Percentiles rank a stretch among this genome's conserved stretches.
Conservation (phyloP, 2,329 filamentous ascomycete genomes). For the Chaetomiaceae sp. region DNA sequence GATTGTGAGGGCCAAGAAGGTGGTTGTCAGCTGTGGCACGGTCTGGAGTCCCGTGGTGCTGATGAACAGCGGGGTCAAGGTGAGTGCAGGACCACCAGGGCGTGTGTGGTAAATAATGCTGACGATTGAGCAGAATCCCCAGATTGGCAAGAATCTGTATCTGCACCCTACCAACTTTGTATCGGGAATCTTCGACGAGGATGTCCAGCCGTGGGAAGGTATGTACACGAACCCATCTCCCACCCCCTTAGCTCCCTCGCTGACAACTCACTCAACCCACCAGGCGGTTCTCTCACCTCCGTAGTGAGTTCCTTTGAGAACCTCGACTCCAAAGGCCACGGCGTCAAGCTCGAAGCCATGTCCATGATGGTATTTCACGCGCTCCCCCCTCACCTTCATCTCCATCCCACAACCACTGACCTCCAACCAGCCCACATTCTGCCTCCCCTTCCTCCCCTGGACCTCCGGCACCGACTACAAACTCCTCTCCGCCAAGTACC, state of each 20-base stretch:
- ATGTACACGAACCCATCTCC: no score
- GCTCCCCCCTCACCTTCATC: neutral
- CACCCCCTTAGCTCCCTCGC: no score
- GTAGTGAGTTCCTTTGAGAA: slow-evolving; percentile 77
- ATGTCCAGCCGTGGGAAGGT: slow-evolving; percentile 64
- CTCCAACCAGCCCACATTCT: slow-evolving; percentile 53
- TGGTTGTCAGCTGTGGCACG: slow-evolving; percentile 73
- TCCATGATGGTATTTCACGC: slow-evolving; percentile 58
- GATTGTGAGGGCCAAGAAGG: slow-evolving; percentile 71
- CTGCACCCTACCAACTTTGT: slow-evolving; percentile 68
- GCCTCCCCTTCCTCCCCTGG: slow-evolving; percentile 63
- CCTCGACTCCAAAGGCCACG: slow-evolving; percentile 74
- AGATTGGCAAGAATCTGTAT: slow-evolving; percentile 78
- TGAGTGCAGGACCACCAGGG: slow-evolving; percentile 32
- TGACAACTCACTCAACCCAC: slow-evolving; percentile 26
- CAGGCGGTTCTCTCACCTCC: slow-evolving; percentile 73
- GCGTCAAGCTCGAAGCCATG: slow-evolving; percentile 72
- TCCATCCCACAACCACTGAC: neutral
- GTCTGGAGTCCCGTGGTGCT: slow-evolving; percentile 74
- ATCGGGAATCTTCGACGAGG: slow-evolving; percentile 62
- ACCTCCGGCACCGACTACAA: slow-evolving; percentile 67
- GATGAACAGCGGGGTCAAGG: slow-evolving; percentile 69
- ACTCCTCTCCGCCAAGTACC: slow-evolving; percentile 62
- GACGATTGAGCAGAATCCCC: slow-evolving; percentile 54
- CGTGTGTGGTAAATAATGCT: slow-evolving; percentile 11